phyloP scores from a whole-genome alignment of 352 stramenopile species.

The Phytophthora palmivora region DNA sequence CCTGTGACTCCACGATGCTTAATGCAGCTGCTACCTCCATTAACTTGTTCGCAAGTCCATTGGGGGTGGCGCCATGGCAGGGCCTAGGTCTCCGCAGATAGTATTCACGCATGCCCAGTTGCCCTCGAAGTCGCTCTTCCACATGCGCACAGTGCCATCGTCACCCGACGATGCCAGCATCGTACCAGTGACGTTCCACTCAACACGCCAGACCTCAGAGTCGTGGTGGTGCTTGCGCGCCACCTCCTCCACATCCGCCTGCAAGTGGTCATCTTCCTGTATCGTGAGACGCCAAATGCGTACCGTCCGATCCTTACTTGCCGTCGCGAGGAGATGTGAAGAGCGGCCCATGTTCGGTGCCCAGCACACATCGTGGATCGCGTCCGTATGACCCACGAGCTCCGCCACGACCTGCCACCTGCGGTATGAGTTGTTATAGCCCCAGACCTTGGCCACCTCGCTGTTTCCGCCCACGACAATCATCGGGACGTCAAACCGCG shows the following conservation, averaged over 20 bases:
- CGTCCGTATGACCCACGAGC: conserved; percentile 85
- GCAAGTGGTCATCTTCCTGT: conserved; percentile 63
- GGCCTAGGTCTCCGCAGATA: conserved; percentile 77
- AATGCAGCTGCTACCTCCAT: not conserved
- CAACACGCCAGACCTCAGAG: conserved; percentile 94
- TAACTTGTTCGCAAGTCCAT: conserved; percentile 46
- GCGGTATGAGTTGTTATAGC: conserved; percentile 90
- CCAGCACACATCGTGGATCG: conserved; percentile 96
- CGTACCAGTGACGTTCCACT: conserved; percentile 98
- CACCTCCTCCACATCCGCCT: conserved; percentile 77
- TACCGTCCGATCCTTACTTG: conserved; percentile 92
- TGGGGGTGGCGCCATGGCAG: conserved; percentile 34
- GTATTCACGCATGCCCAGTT: conserved; percentile 93
- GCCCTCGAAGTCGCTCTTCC: conserved; percentile 93
- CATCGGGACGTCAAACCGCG: conserved; percentile 95
- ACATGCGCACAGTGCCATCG: conserved; percentile 95
- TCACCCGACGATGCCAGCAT: conserved; percentile 95
- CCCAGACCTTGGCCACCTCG: conserved; percentile 90
- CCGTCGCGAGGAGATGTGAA: conserved; percentile 94
- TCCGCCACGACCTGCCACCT: conserved; percentile 88
- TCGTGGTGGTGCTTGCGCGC: conserved; percentile 86
- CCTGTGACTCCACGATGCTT: not conserved
- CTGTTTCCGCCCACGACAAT: conserved; percentile 94
- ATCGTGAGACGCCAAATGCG: conserved; percentile 88
- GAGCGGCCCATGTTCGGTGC: conserved; percentile 95